Evolutionary conservation across 2,329 filamentous ascomycete species (phyloP), one percentile per base, ranked within the genome.

Genomic region (Metarhizium robertsii): DNA sequence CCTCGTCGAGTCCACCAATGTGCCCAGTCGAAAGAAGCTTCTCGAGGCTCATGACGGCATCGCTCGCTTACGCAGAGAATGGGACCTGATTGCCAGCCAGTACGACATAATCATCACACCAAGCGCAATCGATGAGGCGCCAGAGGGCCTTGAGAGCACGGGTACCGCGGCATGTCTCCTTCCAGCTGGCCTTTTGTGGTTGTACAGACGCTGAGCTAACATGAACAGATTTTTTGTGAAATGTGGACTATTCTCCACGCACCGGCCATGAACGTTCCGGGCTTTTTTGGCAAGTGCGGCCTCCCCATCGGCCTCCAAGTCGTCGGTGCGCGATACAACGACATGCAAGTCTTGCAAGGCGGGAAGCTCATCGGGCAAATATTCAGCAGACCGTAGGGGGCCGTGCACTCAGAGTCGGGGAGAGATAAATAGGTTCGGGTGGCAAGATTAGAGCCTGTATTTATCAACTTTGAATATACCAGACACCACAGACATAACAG

Each of bases 221-320:
- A 40, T 25, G 30, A 6, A 6, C 2, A 61, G 59, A 40, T 53
- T 6, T 61, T 61, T 36, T 59, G 58, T 42, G 13, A 38, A 49
- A 58, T 58, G 59, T 61, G 59, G 59, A 61, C 59, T 70, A 71
- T 71, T 11, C 67, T 87, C 14, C 84, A 87, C 58, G 78, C 75
- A 1, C 84, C 84, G 0, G 80, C 83, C 0, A 67, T 86, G n/a
- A 86, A 87, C 57, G 66, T 87, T 0, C 83, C 83, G 0, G 84
- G 83, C 0, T 86, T 87, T 60, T 67, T 72, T 38, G 83, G 84
- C 29, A 52, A 58, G 2, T 63, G 66, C n/a, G 67, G 64, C 18
- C 71, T 87, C 73, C 85, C 84, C 0, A 74, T 87, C 42, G 84
- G 85, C 0, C 56, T 84, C 14, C 79, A 77, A 0, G 65, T 83